phyloP scores from a whole-genome alignment of 139 green algal genomes.

The Closterium sp. region DNA sequence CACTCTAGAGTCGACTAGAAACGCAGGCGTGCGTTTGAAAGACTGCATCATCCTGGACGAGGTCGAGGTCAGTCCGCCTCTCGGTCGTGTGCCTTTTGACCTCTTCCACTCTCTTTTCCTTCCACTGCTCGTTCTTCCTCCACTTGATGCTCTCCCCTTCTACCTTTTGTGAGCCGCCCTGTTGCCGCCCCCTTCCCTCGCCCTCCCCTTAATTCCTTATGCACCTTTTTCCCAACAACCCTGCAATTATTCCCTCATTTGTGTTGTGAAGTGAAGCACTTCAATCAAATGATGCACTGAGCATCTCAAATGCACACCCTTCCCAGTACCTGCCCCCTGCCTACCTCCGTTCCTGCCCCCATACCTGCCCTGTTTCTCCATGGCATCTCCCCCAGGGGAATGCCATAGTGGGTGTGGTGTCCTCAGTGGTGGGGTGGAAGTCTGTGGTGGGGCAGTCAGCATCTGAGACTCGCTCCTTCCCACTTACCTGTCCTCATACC shows the following conservation, averaged over 20 bases:
- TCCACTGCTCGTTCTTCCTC: neutral
- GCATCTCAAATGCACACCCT: too few species aligned
- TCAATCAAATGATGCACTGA: too few species aligned
- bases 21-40: slow-evolving; percentile 52
- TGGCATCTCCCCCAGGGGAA: slow-evolving; percentile 29
- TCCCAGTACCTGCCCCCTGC: too few species aligned
- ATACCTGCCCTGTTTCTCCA: too few species aligned
- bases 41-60: slow-evolving; percentile 59
- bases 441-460: slow-evolving; percentile 45
- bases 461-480: neutral
- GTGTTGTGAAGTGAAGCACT: too few species aligned
- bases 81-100: neutral
- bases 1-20: too few species aligned
- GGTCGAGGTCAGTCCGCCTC: slow-evolving; percentile 31
- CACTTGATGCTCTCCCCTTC: neutral
- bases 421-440: slow-evolving; percentile 55
- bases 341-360: neutral
- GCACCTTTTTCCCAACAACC: too few species aligned
- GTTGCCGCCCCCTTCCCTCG: neutral
- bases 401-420: slow-evolving; percentile 51
- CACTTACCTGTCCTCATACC: neutral
- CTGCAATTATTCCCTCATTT: too few species aligned
- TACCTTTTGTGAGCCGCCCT: neutral
- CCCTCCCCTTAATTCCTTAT: too few species aligned
- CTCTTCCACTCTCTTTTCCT: neutral